These are phyloP conservation scores for Dryadomyces sulphureus DNA, from an alignment of 2,329 filamentous ascomycete genomes.

Conservation along the genomic window DNA sequence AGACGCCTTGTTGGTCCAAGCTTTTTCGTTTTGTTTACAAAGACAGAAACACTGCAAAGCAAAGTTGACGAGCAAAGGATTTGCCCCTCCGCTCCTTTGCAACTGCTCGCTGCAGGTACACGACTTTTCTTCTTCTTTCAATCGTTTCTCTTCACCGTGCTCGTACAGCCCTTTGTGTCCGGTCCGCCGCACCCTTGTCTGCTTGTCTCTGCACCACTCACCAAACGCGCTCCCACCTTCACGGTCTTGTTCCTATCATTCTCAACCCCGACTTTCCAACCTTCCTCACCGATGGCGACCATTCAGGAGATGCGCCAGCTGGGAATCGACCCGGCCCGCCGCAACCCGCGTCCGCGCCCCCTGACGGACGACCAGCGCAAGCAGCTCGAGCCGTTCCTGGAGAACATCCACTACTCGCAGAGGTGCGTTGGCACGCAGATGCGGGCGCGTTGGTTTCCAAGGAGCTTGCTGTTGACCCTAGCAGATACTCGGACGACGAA, in stretches of 20 bases:
- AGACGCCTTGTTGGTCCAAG: slow-evolving; percentile 8
- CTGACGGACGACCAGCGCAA: slow-evolving; percentile 70
- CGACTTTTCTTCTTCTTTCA: neutral
- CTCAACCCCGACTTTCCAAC: neutral
- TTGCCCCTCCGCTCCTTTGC: slow-evolving; percentile 6
- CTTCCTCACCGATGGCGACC: slow-evolving; percentile 7
- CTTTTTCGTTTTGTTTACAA: slow-evolving; percentile 12
- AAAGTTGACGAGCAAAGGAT: neutral
- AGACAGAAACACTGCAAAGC: neutral
- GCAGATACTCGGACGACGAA: slow-evolving; percentile 79
- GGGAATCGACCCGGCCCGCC: slow-evolving; percentile 68
- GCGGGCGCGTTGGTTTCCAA: too few relatives aligned
- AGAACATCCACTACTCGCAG: slow-evolving; percentile 82
- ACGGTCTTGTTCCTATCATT: neutral
- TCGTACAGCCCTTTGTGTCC: neutral
- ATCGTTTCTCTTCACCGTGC: neutral
- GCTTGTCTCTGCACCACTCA: neutral
- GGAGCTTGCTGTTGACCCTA: too few relatives aligned
- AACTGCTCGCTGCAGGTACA: too few relatives aligned
- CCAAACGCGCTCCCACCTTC: neutral
- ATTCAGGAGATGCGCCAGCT: slow-evolving; percentile 15
- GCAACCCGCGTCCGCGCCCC: slow-evolving; percentile 73
- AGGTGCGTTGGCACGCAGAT: too few relatives aligned
- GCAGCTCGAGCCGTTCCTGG: slow-evolving; percentile 78
- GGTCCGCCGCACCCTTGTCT: neutral